These are phyloP conservation scores for Chaetomiaceae sp. DNA, from an alignment of 2,329 filamentous ascomycete genomes.

Conservation along the genomic window DNA sequence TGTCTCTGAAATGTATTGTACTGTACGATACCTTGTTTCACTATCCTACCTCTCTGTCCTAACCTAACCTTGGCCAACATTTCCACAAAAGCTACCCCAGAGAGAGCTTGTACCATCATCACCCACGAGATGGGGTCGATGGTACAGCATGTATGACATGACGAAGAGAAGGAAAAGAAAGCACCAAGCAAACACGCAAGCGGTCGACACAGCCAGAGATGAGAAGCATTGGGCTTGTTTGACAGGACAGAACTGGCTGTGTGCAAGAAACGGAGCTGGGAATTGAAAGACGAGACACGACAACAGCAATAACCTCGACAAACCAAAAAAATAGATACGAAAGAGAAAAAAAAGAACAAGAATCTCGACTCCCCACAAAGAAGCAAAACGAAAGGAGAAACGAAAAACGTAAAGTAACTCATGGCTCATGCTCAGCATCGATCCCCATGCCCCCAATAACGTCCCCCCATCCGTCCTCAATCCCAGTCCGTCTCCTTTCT, in stretches of 20 bases:
- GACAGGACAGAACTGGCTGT: too few species aligned
- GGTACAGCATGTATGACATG: too few species aligned
- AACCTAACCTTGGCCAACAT: background rate
- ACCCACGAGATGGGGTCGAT: too few species aligned
- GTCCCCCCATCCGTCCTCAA: background rate
- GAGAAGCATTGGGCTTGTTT: too few species aligned
- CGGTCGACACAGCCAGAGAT: too few species aligned
- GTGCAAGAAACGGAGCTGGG: too few species aligned
- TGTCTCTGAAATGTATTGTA: background rate
- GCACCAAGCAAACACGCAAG: too few species aligned
- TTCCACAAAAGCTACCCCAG: too few species aligned
- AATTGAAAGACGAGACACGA: background rate
- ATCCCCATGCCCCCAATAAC: constrained; percentile 6
- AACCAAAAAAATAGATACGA: background rate
- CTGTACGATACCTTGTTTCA: constrained; percentile 4
- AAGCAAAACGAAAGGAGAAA: too few species aligned
- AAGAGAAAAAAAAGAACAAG: background rate
- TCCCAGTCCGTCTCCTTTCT: too few species aligned
- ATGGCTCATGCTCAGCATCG: constrained; percentile 11
- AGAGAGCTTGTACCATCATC: background rate
- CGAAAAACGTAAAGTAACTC: constrained; percentile 9
- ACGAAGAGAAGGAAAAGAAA: too few species aligned
- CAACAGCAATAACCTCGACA: too few species aligned
- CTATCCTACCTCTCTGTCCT: background rate
- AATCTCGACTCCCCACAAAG: constrained; percentile 10